phyloP scores from a whole-genome alignment of 176 grass and related monocot species.

The Rhynchospora pubera region DNA sequence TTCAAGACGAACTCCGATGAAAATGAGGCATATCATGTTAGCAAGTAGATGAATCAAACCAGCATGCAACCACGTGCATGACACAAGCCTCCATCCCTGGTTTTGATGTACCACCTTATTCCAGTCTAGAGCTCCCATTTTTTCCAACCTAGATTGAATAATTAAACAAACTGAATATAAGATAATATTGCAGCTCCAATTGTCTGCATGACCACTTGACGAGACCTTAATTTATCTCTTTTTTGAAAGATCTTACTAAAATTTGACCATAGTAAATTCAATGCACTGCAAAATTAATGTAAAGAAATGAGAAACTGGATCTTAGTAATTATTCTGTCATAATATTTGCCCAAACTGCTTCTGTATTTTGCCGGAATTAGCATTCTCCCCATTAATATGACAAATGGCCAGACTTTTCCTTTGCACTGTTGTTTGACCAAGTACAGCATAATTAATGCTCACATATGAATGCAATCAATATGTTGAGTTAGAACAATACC shows the following conservation, averaged over 20 bases:
- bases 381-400: background rate
- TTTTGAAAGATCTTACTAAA: background rate
- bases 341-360: background rate
- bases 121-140: slow-evolving; percentile 59
- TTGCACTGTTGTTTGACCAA: background rate
- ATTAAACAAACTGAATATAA: background rate
- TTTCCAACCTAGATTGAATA: slow-evolving; percentile 40
- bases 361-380: background rate
- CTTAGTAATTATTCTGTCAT: background rate
- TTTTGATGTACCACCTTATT: slow-evolving; percentile 46
- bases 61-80: slow-evolving; percentile 69
- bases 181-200: background rate
- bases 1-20: slow-evolving; percentile 78
- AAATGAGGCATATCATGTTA: slow-evolving; percentile 75
- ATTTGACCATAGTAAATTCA: background rate
- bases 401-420: background rate
- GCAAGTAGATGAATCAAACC: slow-evolving; percentile 72
- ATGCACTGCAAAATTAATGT: background rate
- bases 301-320: background rate
- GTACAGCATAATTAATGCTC: background rate
- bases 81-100: slow-evolving; percentile 72
- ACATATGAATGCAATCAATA: background rate
- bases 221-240: background rate
- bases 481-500: background rate
- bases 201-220: background rate